Conservation (phyloP, 257 asterid genomes). For the Solanum tarijense region DNA sequence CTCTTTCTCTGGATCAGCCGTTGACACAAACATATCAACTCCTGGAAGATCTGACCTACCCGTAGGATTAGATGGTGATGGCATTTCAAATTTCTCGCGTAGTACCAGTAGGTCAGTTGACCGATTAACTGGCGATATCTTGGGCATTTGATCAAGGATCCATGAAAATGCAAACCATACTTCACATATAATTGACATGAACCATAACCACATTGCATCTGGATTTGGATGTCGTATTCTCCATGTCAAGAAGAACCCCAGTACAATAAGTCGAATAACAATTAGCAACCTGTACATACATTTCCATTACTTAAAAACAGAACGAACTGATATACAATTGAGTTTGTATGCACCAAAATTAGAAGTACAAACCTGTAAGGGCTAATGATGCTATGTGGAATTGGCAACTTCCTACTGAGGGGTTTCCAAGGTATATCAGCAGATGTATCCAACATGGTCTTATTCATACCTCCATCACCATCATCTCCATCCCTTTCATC, state of each 20-base stretch:
- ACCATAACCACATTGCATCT: slow-evolving; percentile 28
- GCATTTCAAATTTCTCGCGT: slow-evolving; percentile 23
- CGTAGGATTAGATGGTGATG: slow-evolving; percentile 21
- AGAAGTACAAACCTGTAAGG: slow-evolving; percentile 43
- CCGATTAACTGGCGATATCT: slow-evolving; percentile 21
- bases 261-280: slow-evolving; percentile 17
- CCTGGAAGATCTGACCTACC: slow-evolving; percentile 34
- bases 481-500: slow-evolving; percentile 48
- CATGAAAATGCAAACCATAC: slow-evolving; percentile 35
- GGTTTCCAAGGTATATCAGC: slow-evolving; percentile 87
- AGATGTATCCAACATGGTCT: slow-evolving; percentile 30
- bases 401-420: slow-evolving; percentile 49
- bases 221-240: slow-evolving; percentile 24
- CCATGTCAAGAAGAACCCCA: slow-evolving; percentile 23
- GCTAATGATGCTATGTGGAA: slow-evolving; percentile 55
- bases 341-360: background rate
- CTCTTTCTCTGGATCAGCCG: slow-evolving; percentile 37
- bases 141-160: slow-evolving; percentile 30
- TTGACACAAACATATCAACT: slow-evolving; percentile 27
- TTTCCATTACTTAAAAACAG: background rate
- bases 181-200: slow-evolving; percentile 27
- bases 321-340: background rate
- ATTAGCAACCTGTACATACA: slow-evolving; percentile 20
- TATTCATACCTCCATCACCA: slow-evolving; percentile 27
- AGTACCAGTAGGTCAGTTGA: slow-evolving; percentile 22